These are phyloP conservation scores for Bipolaris victoriae DNA, from an alignment of 2,329 filamentous ascomycete genomes.

Conservation along the genomic window DNA sequence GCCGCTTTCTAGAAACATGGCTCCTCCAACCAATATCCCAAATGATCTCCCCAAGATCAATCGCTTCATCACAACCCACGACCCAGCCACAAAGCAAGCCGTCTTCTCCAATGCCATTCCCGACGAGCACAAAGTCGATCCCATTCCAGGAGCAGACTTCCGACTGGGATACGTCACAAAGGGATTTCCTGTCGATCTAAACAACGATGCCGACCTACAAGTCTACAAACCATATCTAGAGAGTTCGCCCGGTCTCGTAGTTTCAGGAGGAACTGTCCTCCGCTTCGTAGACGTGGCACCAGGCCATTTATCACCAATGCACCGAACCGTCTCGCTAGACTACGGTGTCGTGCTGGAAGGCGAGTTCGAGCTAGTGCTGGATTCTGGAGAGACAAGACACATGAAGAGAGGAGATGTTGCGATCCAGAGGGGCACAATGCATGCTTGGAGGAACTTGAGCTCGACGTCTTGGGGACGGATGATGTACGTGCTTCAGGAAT, in stretches of 20 bases:
- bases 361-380: slow-evolving; percentile 45
- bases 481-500: slow-evolving; percentile 42
- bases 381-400: slow-evolving; percentile 44
- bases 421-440: slow-evolving; percentile 49
- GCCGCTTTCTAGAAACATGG: slow-evolving; percentile 16
- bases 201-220: slow-evolving; percentile 53
- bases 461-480: slow-evolving; percentile 38
- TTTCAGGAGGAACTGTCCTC: slow-evolving; percentile 55
- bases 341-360: slow-evolving; percentile 50
- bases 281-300: slow-evolving; percentile 47
- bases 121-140: slow-evolving; percentile 29
- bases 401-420: slow-evolving; percentile 46
- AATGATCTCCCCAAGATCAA: slow-evolving; percentile 39
- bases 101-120: slow-evolving; percentile 39
- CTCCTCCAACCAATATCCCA: slow-evolving; percentile 13
- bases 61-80: slow-evolving; percentile 48
- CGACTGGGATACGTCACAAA: slow-evolving; percentile 58
- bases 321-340: slow-evolving; percentile 48
- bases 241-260: slow-evolving; percentile 56
- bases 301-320: slow-evolving; percentile 42
- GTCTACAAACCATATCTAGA: slow-evolving; percentile 54
- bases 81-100: slow-evolving; percentile 39
- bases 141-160: slow-evolving; percentile 47
- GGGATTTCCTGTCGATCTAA: slow-evolving; percentile 54
- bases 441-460: slow-evolving; percentile 46